Base-by-base conservation (phyloP, 768 basidiomycete genomes). In the Lactarius psammicola region DNA sequence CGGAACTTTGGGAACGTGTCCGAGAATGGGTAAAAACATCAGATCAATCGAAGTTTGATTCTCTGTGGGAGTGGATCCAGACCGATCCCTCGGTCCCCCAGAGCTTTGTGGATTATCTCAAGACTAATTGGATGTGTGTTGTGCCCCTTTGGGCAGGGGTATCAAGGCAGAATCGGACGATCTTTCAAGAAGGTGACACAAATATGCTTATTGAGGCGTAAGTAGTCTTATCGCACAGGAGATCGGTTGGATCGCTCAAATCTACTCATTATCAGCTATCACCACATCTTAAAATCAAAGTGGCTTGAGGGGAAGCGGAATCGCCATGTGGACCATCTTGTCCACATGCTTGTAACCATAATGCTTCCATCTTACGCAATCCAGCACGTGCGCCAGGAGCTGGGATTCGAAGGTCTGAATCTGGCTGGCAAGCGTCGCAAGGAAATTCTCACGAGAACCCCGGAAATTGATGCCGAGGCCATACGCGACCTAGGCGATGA, bases 201-300 rank as follows among this genome's bases (percentile, higher is more conserved):
- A 63, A 63, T 15, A 63, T 63, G 62, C 36, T 56, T 18, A 28
- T 63, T 10, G 62, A 63, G 44, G 38, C 7, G 56, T 63, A 57
- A 40, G 42, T 56, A 28, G 2, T 31, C n/a, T 54, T 54, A 54
- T 54, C 53, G 13, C 28, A 20, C 13, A 11, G 17, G 17, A 2
- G 8, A 28, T 36, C 17, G 0, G 15, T 8, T 3, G 10, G 17
- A 55, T 62, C 36, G 23, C 33, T n/a, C 46, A 54, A 28, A 30
- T 26, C 20, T 26, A 30, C 9, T 2, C 13, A 7, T 26, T 36
- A 40, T 33, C 26, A 63, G 62, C 1, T 63, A 42, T n/a, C 62
- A 63, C 26, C 62, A 63, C 38, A 17, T 56, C 28, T 28, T 63
- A 20, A 63, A 63, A 34, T 30, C 23, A 1, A 42, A 56, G 7